phyloP scores from a whole-genome alignment of 2,329 filamentous ascomycete species.

The Aureobasidium sp. region DNA sequence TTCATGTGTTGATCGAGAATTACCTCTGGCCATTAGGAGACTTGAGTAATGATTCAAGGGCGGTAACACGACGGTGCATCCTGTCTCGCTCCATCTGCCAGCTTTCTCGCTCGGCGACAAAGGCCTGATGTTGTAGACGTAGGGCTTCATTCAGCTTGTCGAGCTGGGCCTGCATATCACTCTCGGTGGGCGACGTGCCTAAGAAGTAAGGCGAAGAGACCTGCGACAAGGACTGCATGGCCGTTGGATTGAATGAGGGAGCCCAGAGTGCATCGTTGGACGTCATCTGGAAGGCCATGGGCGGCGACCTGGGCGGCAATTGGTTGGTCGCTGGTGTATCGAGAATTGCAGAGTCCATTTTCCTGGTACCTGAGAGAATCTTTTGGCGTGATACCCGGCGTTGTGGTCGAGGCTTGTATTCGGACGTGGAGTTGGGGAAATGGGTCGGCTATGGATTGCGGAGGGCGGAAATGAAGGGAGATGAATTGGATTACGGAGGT shows the following conservation, averaged over 20 bases:
- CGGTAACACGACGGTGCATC: constrained; percentile 27
- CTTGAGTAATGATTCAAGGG: constrained; percentile 27
- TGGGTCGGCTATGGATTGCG: background rate
- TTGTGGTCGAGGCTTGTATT: background rate
- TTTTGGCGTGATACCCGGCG: background rate
- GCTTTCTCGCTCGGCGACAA: constrained; percentile 27
- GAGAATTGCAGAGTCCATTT: background rate
- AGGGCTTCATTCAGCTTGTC: constrained; percentile 29
- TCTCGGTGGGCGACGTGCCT: constrained; percentile 1
- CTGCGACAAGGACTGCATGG: constrained; percentile 20
- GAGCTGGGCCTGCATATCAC: constrained; percentile 26
- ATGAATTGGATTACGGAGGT: background rate
- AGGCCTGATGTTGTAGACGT: constrained; percentile 26
- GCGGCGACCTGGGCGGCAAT: constrained; percentile 25
- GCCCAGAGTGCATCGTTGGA: constrained; percentile 28
- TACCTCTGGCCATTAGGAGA: constrained; percentile 27
- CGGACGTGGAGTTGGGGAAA: background rate
- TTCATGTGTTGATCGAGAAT: too few relatives aligned
- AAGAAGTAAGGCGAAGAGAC: constrained; percentile 3
- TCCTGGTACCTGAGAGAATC: background rate
- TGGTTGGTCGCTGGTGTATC: background rate
- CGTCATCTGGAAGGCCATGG: constrained; percentile 28
- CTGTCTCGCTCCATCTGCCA: constrained; percentile 28
- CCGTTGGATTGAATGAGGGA: constrained; percentile 15
- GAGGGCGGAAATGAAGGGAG: background rate